phyloP scores from a whole-genome alignment of 2,329 filamentous ascomycete genomes.

The Fusarium mexicanum region DNA sequence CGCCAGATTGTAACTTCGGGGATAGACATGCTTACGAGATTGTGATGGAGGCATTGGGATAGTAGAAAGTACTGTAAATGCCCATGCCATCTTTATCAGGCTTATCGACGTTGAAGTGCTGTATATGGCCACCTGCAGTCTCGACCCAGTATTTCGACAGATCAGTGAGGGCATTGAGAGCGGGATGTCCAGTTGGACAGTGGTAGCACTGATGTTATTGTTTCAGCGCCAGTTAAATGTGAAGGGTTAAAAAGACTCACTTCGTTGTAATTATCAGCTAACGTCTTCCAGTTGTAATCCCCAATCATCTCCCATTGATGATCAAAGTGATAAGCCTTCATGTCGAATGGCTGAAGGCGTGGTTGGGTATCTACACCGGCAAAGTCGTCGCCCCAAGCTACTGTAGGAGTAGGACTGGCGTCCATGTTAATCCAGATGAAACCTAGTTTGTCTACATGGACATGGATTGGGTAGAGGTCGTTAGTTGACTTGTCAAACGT shows the following conservation, averaged over 20 bases:
- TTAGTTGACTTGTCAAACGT: neutral
- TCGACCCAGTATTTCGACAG: conserved; percentile 58
- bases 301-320: conserved; percentile 65
- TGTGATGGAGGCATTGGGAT: conserved; percentile 4
- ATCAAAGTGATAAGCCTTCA: conserved; percentile 62
- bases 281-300: conserved; percentile 67
- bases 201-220: conserved; percentile 62
- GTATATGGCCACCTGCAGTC: conserved; percentile 57
- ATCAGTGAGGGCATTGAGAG: conserved; percentile 56
- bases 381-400: conserved; percentile 62
- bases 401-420: conserved; percentile 23
- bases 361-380: conserved; percentile 55
- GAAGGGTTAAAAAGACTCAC: neutral
- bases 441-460: neutral
- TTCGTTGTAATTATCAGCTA: conserved; percentile 70
- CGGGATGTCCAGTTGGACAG: conserved; percentile 67
- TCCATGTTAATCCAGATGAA: conserved; percentile 1
- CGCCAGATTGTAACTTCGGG: neutral
- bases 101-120: conserved; percentile 56
- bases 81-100: neutral
- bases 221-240: too few relatives aligned
- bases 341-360: conserved; percentile 55
- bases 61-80: conserved; percentile 5
- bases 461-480: neutral
- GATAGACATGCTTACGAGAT: neutral